Percentiles rank a stretch among this genome's conserved stretches.
Conservation (phyloP, 148 eudicot genomes). For the Vaccinium darrowii region DNA sequence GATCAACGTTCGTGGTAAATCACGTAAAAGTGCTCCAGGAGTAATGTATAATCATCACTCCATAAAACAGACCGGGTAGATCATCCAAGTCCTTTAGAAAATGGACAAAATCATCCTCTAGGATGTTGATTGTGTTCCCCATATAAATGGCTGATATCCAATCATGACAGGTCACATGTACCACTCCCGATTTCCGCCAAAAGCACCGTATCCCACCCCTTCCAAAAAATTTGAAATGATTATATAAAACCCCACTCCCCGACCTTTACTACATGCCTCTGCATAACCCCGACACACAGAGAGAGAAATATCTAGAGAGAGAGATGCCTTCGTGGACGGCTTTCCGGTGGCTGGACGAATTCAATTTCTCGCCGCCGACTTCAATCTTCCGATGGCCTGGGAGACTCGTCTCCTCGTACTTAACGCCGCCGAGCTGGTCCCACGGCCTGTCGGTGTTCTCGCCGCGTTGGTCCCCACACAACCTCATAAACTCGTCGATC, state of each 20-base stretch:
- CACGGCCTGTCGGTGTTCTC: background rate
- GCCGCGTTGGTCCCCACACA: conserved; percentile 12
- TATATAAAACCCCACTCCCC: background rate
- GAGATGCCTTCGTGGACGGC: conserved; percentile 16
- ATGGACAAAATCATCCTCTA: background rate
- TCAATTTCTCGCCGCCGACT: conserved; percentile 25
- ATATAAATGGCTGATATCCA: background rate
- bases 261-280: background rate
- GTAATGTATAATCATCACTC: too few relatives aligned
- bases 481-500: conserved; percentile 22
- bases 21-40: too few relatives aligned
- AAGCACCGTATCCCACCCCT: background rate
- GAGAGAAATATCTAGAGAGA: background rate
- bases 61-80: too few relatives aligned
- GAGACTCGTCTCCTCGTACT: conserved; percentile 25
- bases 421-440: conserved; percentile 8
- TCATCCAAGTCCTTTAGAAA: too few relatives aligned
- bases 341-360: conserved; percentile 23
- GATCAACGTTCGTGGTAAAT: too few relatives aligned
- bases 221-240: background rate
- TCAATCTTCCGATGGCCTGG: conserved; percentile 32
- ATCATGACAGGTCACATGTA: background rate
- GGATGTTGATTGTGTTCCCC: background rate
- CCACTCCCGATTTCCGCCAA: background rate
- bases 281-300: too few relatives aligned